Base-by-base conservation (phyloP, 805 yeast genomes). In the Pichia ethanolica region DNA sequence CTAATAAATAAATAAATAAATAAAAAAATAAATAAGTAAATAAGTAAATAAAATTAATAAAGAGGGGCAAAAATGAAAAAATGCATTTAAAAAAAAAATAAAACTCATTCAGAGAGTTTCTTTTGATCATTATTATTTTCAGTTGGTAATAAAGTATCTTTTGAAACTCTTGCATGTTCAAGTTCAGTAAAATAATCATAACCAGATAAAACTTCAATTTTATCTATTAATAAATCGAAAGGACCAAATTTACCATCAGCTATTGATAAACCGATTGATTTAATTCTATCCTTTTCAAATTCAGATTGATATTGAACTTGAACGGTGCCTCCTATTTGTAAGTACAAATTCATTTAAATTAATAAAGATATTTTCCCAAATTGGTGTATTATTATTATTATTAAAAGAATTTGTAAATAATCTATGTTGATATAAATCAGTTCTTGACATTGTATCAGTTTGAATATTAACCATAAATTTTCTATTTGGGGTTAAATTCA, bases 381-480 rank as follows among this genome's bases (percentile, higher is more conserved):
- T 72, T 1, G 55, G 49, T 44, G 7, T 44, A 13, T 25, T 20
- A 12, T 32, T 45, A 40, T 30, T 37, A 42, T 34, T 42, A 30
- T 30, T 30, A 30, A 7, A 7, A 30, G 78, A 55, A 58, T 46
- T 42, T 3, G 59, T 55, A 42, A 86, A 88, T 54, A 88, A 70
- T 26, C 96, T 67, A 64, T 88, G 95, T 66, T 88, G 96, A 66
- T 80, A 88, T 54, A 88, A 69, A 65, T 88, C 95, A 2, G 91
- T 83, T 7, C 81, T 75, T 52, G 84, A 75, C 34, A 90, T 83
- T 1, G 89, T 79, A 59, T 86, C 88, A 11, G 91, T 83, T 68
- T 88, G 96, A 45, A 88, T 74, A 59, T 88, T 88, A 41, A 88
- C 82, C 64, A 84, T 77, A 64, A 85, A 88, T 64, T 82, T 82